phyloP scores from a whole-genome alignment of 371 early-diverging fungal genomes.

The Caulochytrium protostelioides region DNA sequence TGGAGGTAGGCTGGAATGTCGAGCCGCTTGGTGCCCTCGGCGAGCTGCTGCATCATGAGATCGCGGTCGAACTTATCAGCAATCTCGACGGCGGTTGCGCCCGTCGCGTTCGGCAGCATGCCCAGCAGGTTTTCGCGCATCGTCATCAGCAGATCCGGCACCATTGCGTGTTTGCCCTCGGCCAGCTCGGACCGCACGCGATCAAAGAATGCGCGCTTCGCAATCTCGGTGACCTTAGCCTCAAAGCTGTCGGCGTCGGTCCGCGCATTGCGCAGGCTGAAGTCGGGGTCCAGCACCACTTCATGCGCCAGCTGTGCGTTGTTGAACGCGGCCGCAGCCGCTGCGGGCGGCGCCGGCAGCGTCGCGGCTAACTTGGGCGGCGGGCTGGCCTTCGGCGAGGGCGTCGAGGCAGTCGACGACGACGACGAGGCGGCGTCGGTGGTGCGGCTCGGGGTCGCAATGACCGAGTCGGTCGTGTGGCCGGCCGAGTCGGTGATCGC shows the following conservation, averaged over 20 bases:
- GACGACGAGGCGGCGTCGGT: too few species aligned
- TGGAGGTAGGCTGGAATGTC: slow-evolving; percentile 19
- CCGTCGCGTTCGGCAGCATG: too few species aligned
- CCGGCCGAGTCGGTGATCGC: too few species aligned
- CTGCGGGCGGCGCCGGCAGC: too few species aligned
- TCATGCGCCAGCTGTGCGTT: slow-evolving; percentile 59
- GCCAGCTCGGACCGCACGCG: slow-evolving; percentile 25
- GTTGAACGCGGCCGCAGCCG: too few species aligned
- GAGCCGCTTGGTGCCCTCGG: slow-evolving; percentile 15
- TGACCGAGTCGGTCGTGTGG: too few species aligned
- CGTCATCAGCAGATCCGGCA: slow-evolving; percentile 27
- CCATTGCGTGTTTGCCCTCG: slow-evolving; percentile 14
- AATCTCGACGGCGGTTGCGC: slow-evolving; percentile 19
- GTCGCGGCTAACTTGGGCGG: too few species aligned
- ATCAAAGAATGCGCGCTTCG: slow-evolving; percentile 43
- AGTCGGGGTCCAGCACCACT: slow-evolving; percentile 50
- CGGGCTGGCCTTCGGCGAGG: too few species aligned
- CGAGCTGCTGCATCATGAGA: slow-evolving; percentile 33
- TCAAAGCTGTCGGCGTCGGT: slow-evolving; percentile 31
- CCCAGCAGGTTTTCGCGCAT: too few species aligned
- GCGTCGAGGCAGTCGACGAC: too few species aligned
- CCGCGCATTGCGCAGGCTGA: slow-evolving; percentile 22
- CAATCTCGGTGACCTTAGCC: slow-evolving; percentile 25
- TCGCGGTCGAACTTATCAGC: slow-evolving; percentile 34
- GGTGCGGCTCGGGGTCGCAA: too few species aligned